phyloP scores from a whole-genome alignment of 2,329 filamentous ascomycete species.

The Ophiostoma angusticollis region DNA sequence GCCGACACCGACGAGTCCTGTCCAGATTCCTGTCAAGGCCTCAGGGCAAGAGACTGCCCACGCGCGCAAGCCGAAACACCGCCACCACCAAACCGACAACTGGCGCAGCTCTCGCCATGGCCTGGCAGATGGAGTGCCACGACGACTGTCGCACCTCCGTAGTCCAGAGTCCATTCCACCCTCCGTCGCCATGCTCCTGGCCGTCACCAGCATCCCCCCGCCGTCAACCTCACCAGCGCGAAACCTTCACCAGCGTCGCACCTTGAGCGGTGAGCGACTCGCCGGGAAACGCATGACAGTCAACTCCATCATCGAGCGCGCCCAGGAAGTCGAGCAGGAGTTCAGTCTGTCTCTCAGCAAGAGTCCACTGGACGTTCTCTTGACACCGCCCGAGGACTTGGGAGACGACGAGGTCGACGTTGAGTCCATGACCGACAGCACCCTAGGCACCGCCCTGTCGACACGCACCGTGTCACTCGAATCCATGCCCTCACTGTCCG shows the following conservation, averaged over 20 bases:
- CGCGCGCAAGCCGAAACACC: slow-evolving; percentile 16
- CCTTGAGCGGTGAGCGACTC: neutral
- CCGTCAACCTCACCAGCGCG: slow-evolving; percentile 28
- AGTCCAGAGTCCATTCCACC: slow-evolving; percentile 43
- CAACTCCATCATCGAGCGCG: slow-evolving; percentile 41
- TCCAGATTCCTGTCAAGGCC: slow-evolving; percentile 39
- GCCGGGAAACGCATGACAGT: slow-evolving; percentile 35
- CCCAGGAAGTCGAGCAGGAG: slow-evolving; percentile 45
- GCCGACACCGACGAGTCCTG: slow-evolving; percentile 34
- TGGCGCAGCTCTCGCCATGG: slow-evolving; percentile 2
- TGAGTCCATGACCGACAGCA: slow-evolving; percentile 35
- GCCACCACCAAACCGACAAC: slow-evolving; percentile 12
- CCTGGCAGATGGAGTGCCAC: neutral
- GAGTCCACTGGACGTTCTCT: slow-evolving; percentile 44
- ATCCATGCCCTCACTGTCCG: slow-evolving; percentile 47
- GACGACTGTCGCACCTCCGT: slow-evolving; percentile 23
- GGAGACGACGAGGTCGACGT: slow-evolving; percentile 39
- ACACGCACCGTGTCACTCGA: slow-evolving; percentile 45
- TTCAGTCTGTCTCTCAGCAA: slow-evolving; percentile 40
- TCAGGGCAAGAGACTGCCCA: slow-evolving; percentile 25
- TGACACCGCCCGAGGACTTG: slow-evolving; percentile 47
- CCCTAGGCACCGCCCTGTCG: slow-evolving; percentile 38
- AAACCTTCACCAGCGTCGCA: neutral
- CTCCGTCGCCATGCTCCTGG: slow-evolving; percentile 47
- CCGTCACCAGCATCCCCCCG: slow-evolving; percentile 47